Percentiles rank a stretch among this genome's conserved stretches.
These are phyloP conservation scores for Pseudogymnoascus sp. DNA, from an alignment of 2,329 filamentous ascomycete species.

Conservation along the genomic window DNA sequence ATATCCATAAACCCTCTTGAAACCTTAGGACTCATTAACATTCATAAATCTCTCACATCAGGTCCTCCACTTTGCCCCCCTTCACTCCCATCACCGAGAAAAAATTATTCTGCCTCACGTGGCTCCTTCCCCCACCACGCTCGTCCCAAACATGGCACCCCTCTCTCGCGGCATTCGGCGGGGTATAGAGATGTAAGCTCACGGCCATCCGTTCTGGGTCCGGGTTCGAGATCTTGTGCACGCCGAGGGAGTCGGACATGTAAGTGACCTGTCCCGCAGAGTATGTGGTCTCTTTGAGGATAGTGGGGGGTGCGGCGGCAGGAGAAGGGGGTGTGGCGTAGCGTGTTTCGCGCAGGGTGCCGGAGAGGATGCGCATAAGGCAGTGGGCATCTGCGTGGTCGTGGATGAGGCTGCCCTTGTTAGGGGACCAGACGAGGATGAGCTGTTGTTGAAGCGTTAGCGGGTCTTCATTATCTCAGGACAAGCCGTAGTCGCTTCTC, in stretches of 20 bases:
- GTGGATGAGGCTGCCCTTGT: conserved; percentile 76
- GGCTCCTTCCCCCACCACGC: conserved; percentile 63
- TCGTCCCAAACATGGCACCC: conserved; percentile 79
- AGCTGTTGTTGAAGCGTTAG: conserved; percentile 43
- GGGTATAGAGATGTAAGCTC: conserved; percentile 81
- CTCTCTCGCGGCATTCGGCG: conserved; percentile 75
- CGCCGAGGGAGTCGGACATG: conserved; percentile 82
- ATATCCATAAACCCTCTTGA: not conserved
- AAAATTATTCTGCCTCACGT: conserved; percentile 63
- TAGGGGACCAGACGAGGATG: conserved; percentile 81
- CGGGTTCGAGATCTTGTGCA: conserved; percentile 75
- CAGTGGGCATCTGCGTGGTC: conserved; percentile 87
- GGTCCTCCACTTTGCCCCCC: not conserved
- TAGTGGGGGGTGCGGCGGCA: conserved; percentile 47
- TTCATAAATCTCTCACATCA: not conserved
- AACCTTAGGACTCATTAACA: not conserved
- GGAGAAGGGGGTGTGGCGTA: conserved; percentile 48
- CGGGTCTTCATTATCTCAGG: not conserved
- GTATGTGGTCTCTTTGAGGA: conserved; percentile 61
- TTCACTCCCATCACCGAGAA: conserved; percentile 44
- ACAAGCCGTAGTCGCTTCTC: not conserved
- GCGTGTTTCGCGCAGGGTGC: conserved; percentile 70
- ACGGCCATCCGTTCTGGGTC: conserved; percentile 66
- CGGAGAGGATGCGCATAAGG: conserved; percentile 81
- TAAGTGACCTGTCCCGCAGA: conserved; percentile 70